Base-by-base conservation (phyloP, 306 rosid genomes). In the Lathyrus oleraceus region DNA sequence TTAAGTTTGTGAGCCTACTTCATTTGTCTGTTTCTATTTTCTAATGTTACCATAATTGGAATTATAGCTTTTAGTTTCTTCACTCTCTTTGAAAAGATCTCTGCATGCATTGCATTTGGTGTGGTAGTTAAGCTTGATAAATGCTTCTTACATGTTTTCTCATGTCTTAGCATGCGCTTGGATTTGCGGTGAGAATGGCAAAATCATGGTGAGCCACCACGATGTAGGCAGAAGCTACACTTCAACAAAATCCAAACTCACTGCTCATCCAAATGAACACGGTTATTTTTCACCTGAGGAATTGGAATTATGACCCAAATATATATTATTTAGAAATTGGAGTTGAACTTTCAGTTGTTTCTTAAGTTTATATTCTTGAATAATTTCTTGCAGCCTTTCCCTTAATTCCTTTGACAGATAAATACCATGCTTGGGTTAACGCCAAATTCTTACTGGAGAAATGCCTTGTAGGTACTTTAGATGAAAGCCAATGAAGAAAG, bases 341-440 rank as follows among this genome's bases (percentile, higher is more conserved):
- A 28, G 68, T 40, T 27, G 51, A 54, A 63, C 39, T 39, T 42
- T 71, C 25, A 71, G 75, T 81, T 72, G 36, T 23, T 17, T 28
- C 45, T 6, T 64, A 5, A 30, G 32, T 21, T n/a, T 8, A 25
- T 25, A 39, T 64, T 67, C 21, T 68, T 45, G 32, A 60, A 17
- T 56, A 32, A 65, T 14, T 57, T 23, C 59, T 78, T 11, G 14
- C 8, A 13, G 43, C 38, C 13, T 48, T 57, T 52, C 87, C 88
- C 94, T 90, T 73, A 79, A 79, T 47, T 12, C 14, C 25, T 76
- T 61, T 35, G 59, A 65, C 74, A 94, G 97, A 94, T 84, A 91
- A 91, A 83, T 88, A 94, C 79, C 97, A 94, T 72, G 96, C 99
- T 70, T 90, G 97, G 85, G 98, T 93, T 66, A 90, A 93, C 27